Conservation (phyloP, 345 rosid species). For the Populus euphratica region DNA sequence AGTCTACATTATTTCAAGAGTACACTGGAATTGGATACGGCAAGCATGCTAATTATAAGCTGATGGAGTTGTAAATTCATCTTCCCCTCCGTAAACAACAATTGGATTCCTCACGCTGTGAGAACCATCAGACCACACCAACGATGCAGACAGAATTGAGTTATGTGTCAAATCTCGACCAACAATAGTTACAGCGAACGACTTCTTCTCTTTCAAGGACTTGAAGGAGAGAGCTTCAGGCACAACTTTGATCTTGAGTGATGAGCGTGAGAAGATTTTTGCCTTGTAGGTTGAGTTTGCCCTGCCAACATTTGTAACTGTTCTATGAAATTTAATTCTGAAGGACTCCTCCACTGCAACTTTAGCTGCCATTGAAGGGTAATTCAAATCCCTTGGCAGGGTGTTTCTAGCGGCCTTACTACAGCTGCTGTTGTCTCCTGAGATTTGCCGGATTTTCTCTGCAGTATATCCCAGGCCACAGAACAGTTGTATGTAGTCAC, state of each 20-base stretch:
- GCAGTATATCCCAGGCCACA: conserved; percentile 25
- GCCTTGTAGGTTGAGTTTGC: conserved; percentile 13
- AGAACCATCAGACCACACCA: conserved; percentile 20
- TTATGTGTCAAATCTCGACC: neutral
- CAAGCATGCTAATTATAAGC: too few relatives aligned
- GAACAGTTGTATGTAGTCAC: conserved; percentile 33
- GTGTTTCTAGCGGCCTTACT: neutral
- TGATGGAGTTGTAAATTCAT: neutral
- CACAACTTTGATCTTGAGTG: conserved; percentile 2
- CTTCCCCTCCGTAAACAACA: conserved; percentile 4
- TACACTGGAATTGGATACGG: too few relatives aligned
- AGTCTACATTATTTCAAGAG: too few relatives aligned
- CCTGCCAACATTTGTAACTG: conserved; percentile 23
- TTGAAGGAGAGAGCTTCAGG: conserved; percentile 14
- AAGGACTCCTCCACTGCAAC: neutral
- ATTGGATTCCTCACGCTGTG: conserved; percentile 22
- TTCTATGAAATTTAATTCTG: conserved; percentile 10
- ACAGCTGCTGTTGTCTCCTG: conserved; percentile 28
- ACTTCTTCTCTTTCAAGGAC: conserved; percentile 15
- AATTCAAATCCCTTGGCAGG: conserved; percentile 26
- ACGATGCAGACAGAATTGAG: neutral
- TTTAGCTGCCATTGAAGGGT: conserved; percentile 33
- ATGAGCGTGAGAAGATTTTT: neutral
- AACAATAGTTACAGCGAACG: conserved; percentile 13
- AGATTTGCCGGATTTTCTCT: neutral